Conservation (phyloP, 345 rosid species). For the Pseudoturritis turrita region DNA sequence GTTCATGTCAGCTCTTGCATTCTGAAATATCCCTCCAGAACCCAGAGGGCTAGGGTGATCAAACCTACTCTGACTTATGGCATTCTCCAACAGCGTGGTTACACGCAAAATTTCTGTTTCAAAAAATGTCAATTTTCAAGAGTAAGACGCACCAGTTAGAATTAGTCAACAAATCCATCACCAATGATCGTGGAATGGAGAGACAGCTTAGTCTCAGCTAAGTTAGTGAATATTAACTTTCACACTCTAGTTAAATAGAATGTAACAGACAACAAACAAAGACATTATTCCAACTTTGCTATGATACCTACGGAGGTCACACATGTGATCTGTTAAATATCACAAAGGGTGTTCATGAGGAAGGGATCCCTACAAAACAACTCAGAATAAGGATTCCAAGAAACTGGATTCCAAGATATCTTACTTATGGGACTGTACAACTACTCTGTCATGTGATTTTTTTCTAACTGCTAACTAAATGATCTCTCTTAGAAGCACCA, state of each 20-base stretch:
- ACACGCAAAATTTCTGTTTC: slow-evolving; percentile 99
- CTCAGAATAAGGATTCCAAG: background rate
- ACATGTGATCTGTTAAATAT: slow-evolving; percentile 2
- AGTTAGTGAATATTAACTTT: slow-evolving; percentile 39
- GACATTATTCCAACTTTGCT: background rate
- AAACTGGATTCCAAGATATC: background rate
- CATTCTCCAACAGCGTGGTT: slow-evolving; percentile 99
- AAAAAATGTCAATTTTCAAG: slow-evolving; percentile 96
- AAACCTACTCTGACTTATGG: slow-evolving; percentile 97
- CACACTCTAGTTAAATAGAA: slow-evolving; percentile 29
- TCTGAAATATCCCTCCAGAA: slow-evolving; percentile 92
- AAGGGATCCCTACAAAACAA: background rate
- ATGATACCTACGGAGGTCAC: slow-evolving; percentile 7
- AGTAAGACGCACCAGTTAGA: slow-evolving; percentile 94
- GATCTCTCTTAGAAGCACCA: background rate
- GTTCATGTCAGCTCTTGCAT: slow-evolving; percentile 91
- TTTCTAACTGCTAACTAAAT: slow-evolving; percentile 2
- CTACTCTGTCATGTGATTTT: background rate
- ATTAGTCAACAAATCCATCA: slow-evolving; percentile 62
- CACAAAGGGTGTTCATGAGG: background rate
- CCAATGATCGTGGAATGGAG: slow-evolving; percentile 63
- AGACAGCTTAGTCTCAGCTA: slow-evolving; percentile 46
- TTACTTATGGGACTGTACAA: background rate
- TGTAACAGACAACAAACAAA: slow-evolving; percentile 17
- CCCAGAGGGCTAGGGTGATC: slow-evolving; percentile 95